Evolutionary conservation across 352 stramenopile species (phyloP).

Genomic region (Globisporangium nunn): DNA sequence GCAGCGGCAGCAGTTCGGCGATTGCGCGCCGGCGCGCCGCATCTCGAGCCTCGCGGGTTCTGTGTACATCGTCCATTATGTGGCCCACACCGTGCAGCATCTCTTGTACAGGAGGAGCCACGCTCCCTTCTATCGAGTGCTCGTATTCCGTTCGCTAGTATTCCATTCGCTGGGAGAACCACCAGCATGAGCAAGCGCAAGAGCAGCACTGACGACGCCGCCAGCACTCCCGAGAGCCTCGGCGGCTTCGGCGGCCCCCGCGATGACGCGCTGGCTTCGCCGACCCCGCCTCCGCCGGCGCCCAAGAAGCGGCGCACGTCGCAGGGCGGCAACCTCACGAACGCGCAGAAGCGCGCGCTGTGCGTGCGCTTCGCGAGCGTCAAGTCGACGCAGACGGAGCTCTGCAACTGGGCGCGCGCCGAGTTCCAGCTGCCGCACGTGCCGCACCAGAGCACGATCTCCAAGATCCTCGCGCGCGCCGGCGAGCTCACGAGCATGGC

Average conservation of each 20-base stretch:
- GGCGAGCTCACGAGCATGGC: constrained; percentile 43
- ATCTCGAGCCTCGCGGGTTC: too few species aligned
- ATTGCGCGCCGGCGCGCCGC: too few species aligned
- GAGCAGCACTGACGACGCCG: background rate
- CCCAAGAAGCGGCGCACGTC: constrained; percentile 32
- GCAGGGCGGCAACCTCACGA: constrained; percentile 56
- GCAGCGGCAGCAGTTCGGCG: too few species aligned
- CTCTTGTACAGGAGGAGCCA: too few species aligned
- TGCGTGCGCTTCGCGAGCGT: constrained; percentile 49
- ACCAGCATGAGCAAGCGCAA: background rate
- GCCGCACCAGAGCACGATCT: constrained; percentile 58
- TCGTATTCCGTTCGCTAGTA: background rate
- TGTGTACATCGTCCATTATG: background rate
- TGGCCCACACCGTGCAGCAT: background rate
- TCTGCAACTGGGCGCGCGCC: constrained; percentile 50
- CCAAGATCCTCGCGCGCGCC: constrained; percentile 44
- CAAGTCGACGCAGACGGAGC: constrained; percentile 59
- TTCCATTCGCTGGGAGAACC: background rate
- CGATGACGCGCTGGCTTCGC: background rate
- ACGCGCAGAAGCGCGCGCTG: constrained; percentile 49
- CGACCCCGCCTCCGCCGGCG: background rate
- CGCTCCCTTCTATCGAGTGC: too few species aligned
- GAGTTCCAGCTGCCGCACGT: constrained; percentile 51
- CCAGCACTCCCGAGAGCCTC: background rate
- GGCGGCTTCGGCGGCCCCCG: too few species aligned